Evolutionary conservation across 768 basidiomycete species (phyloP).

Genomic region (Macrocybe gigantea): DNA sequence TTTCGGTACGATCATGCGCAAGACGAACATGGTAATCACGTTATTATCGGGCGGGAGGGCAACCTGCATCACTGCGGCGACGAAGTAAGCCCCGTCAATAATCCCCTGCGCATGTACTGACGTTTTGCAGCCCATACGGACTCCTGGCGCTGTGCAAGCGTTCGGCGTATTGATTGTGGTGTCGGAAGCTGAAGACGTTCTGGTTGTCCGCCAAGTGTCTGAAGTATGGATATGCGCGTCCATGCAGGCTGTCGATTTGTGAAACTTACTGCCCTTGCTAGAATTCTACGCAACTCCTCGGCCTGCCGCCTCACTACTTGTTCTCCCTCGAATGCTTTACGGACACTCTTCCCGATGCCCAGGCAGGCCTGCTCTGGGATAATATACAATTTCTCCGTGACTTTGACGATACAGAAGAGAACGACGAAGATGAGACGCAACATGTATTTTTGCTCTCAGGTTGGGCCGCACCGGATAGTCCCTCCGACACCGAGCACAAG

Average conservation of each 20-base stretch:
- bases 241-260: background rate
- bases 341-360: conserved; percentile 57
- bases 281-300: conserved; percentile 74
- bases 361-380: conserved; percentile 66
- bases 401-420: conserved; percentile 29
- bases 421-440: conserved; percentile 31
- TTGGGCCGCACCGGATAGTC: conserved; percentile 58
- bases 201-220: conserved; percentile 72
- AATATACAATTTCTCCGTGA: conserved; percentile 55
- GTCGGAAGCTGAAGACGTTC: conserved; percentile 49
- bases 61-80: conserved; percentile 65
- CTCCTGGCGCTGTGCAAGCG: conserved; percentile 77
- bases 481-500: conserved; percentile 20
- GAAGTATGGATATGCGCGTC: conserved; percentile 44
- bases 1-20: conserved; percentile 61
- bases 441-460: conserved; percentile 70
- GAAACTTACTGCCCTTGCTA: conserved; percentile 16
- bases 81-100: conserved; percentile 37
- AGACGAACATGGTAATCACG: conserved; percentile 63
- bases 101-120: background rate
- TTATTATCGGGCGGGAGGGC: conserved; percentile 67
- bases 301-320: conserved; percentile 62
- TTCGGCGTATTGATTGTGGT: conserved; percentile 78
- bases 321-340: conserved; percentile 73
- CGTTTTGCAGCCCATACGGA: conserved; percentile 59